Evolutionary conservation across 768 basidiomycete genomes (phyloP), one percentile per base, ranked within the genome.

Genomic region (Phylloporus sp.): DNA sequence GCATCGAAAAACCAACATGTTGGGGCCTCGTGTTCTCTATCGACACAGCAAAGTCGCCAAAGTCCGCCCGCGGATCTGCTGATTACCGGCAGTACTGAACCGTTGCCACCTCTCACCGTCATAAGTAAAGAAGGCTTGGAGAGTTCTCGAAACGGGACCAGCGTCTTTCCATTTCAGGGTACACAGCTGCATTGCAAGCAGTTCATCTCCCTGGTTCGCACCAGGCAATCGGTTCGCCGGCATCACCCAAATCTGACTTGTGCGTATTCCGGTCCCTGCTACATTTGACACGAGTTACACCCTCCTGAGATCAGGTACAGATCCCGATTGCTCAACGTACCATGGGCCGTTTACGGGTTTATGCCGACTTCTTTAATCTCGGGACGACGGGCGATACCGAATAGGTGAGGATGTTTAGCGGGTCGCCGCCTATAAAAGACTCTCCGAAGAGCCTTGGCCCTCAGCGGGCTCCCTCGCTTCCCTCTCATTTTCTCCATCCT

Each of bases 401-500:
- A 27, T 26, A 27, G 6, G n/a, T 20, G n/a, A 41, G 38, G 24
- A 28, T 13, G 28, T 23, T 23, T 28, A 28, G 31, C 28, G 4
- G 27, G 10, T 24, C 39, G 39, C 22, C 22, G 24, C 42, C 32
- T 68, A 68, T 68, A 68, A 69, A 65, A 57, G 45, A 18, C 34
- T 20, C 27, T 29, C 24, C 18, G 44, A 43, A 26, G 29, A 26
- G 10, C 18, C 16, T 29, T 27, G 10, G 6, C 41, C 20, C 34
- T 32, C 49, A 44, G 34, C 42, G 41, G 35, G 23, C n/a, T 31
- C 45, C 28, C 26, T 23, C 15, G 42, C 12, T n/a, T 20, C 23
- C 27, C 31, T 49, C 50, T 42, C 35, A 26, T 24, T 18, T 52
- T 32, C 15, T 16, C 23, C 45, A 8, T 23, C 54, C 40, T 39